These are phyloP conservation scores for Monosporascus sp. DNA, from an alignment of 2,329 filamentous ascomycete genomes.

Conservation along the genomic window DNA sequence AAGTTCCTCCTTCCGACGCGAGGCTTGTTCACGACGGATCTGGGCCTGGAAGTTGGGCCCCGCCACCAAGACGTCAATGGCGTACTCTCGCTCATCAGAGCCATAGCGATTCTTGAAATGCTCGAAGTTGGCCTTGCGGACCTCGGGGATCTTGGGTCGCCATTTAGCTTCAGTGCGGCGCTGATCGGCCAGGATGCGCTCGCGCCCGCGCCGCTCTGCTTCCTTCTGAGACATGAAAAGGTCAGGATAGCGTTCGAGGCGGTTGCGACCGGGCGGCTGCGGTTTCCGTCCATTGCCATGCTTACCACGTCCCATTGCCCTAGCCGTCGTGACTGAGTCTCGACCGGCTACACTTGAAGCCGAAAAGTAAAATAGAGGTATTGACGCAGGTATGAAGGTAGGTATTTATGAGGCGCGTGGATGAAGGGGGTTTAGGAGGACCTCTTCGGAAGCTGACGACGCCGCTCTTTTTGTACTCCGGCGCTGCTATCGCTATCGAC, in stretches of 20 bases:
- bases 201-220: constrained; percentile 32
- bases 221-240: constrained; percentile 29
- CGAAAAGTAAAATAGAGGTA: too few relatives aligned
- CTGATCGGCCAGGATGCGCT: constrained; percentile 30
- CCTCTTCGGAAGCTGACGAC: not conserved
- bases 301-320: not conserved
- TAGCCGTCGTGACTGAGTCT: too few relatives aligned
- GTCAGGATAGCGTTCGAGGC: constrained; percentile 23
- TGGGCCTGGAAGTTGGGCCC: constrained; percentile 30
- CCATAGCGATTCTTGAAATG: constrained; percentile 39
- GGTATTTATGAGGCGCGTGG: not conserved
- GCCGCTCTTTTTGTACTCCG: not conserved
- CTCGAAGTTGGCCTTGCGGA: constrained; percentile 37
- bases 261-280: not conserved
- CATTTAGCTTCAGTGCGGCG: constrained; percentile 32
- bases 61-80: constrained; percentile 34
- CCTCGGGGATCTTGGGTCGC: constrained; percentile 35
- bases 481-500: not conserved
- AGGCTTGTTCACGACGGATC: constrained; percentile 33
- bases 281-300: not conserved
- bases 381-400: not conserved
- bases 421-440: not conserved
- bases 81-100: constrained; percentile 30
- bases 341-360: too few relatives aligned
- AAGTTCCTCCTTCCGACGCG: constrained; percentile 31